Base-by-base conservation (phyloP, 1,284 basidiomycete species). In the Ceratobasidium sp. region DNA sequence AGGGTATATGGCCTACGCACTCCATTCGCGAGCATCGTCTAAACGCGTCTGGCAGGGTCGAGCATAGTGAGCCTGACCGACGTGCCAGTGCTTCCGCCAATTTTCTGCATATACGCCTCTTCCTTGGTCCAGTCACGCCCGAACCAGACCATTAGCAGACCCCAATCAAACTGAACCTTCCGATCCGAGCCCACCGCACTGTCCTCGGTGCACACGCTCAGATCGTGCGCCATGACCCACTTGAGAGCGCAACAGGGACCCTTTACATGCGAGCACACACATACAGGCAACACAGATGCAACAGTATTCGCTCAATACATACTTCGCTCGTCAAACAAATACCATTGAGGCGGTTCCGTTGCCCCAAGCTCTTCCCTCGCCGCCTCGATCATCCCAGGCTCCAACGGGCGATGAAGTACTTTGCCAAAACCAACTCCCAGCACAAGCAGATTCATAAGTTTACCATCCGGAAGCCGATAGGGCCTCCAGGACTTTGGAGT, bases 1-100 rank as follows among this genome's bases (percentile, higher is more conserved):
- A 20, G 94, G 96, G 85, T 96, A 96, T 74, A 96, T 94, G 82
- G 96, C 95, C 59, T 90, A 92, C 64, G 88, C 88, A 84, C 88
- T 88, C 82, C 87, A 86, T 97, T 97, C 78, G 98, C 97, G 79
- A 99, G 97, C 97, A 99, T 99, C 81, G 97, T 99, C 97, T 98
- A 99, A 82, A 99, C 93, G 80, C 97, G 94, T 81, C 97, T 97
- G 83, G 94, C 92, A 73, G 95, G 86, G 86, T 99, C 99, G 82
- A 99, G 89, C 75, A 99, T 97, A 77, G 97, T 99, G 73, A 99
- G 90, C 86, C 99, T 99, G 85, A 99, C 92, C 35, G 96, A 98
- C 81, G 98, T 97, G 88, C 97, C 97, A 60, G 97, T 99, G 57
- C 96, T 97, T 18, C 91, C 94, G 82, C 99, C 97, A 80, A 99